Conservation (phyloP, 1,284 basidiomycete genomes). For the Melampsora abietis-canadensis region DNA sequence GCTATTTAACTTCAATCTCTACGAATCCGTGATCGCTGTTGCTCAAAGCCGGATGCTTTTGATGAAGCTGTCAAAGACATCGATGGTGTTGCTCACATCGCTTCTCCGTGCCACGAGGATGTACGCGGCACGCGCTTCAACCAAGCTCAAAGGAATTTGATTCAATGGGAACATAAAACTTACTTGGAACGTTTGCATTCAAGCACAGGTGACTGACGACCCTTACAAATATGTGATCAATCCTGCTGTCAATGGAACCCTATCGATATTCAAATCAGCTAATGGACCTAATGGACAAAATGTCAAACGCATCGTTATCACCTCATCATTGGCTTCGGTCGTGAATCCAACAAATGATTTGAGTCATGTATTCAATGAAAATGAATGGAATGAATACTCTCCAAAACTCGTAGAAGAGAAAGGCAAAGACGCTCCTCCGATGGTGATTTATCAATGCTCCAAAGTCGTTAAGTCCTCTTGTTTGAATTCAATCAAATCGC, state of each 20-base stretch:
- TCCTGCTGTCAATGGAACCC: slow-evolving; percentile 57
- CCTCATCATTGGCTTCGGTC: slow-evolving; percentile 55
- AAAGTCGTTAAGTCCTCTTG: neutral
- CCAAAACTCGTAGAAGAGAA: neutral
- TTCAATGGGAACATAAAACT: no score
- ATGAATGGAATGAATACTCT: slow-evolving; percentile 8
- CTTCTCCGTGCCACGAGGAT: slow-evolving; percentile 27
- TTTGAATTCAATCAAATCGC: neutral
- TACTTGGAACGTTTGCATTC: no score
- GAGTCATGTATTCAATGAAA: neutral
- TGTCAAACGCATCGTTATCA: slow-evolving; percentile 56
- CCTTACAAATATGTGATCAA: slow-evolving; percentile 54
- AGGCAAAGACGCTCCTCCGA: neutral
- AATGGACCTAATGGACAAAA: slow-evolving; percentile 40
- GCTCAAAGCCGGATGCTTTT: slow-evolving; percentile 47
- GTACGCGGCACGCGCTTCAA: neutral
- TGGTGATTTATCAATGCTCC: neutral
- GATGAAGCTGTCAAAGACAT: slow-evolving; percentile 55
- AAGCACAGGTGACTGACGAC: slow-evolving; percentile 36
- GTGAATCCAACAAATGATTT: slow-evolving; percentile 38
- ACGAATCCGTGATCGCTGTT: neutral
- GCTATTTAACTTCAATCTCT: neutral
- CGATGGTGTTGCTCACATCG: slow-evolving; percentile 51
- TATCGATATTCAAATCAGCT: slow-evolving; percentile 53
- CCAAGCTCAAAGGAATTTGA: no score